phyloP scores from a whole-genome alignment of 2,329 filamentous ascomycete species.

The Fusarium keratoplasticum region DNA sequence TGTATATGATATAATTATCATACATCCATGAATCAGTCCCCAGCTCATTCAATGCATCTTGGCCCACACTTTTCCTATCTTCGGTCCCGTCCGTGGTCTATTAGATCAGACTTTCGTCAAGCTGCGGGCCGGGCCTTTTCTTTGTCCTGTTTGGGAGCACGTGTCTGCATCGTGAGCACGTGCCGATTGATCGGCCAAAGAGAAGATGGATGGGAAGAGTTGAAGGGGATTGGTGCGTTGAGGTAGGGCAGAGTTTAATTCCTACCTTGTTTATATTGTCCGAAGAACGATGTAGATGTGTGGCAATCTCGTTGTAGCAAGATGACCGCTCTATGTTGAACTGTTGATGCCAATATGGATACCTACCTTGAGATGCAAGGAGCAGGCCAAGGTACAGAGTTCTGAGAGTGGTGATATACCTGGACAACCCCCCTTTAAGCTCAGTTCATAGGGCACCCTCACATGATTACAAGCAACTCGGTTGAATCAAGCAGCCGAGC shows the following conservation, averaged over 20 bases:
- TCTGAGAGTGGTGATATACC: neutral
- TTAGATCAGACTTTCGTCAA: slow-evolving; percentile 30
- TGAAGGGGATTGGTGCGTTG: slow-evolving; percentile 5
- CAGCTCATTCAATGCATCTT: neutral
- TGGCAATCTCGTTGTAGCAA: neutral
- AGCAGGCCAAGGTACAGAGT: neutral
- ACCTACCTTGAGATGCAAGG: neutral
- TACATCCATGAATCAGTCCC: neutral
- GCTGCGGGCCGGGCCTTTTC: slow-evolving; percentile 38
- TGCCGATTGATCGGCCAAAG: neutral
- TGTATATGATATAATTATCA: neutral
- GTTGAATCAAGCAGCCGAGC: neutral
- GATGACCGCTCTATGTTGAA: neutral
- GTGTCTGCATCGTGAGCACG: slow-evolving; percentile 11
- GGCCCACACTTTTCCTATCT: neutral
- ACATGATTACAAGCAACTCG: neutral
- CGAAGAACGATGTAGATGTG: neutral
- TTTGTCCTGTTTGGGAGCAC: neutral
- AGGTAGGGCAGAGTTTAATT: neutral
- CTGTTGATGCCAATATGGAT: neutral
- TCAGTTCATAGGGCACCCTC: neutral
- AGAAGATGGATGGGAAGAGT: neutral
- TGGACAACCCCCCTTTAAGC: neutral
- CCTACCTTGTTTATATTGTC: neutral
- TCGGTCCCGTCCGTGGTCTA: neutral